These are phyloP conservation scores for Eutrema yunnanense DNA, from an alignment of 345 rosid species.

Conservation along the genomic window DNA sequence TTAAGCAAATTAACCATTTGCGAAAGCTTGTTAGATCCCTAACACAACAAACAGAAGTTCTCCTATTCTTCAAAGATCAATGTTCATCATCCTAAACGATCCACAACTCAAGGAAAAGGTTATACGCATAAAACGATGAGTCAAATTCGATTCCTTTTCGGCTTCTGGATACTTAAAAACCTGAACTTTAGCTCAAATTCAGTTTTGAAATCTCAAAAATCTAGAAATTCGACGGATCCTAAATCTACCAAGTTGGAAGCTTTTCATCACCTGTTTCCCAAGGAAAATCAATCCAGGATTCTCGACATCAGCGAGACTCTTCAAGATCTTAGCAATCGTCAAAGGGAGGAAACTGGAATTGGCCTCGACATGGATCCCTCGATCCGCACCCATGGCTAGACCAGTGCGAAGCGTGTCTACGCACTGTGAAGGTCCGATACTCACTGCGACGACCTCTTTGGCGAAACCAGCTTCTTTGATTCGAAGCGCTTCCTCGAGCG, in stretches of 20 bases:
- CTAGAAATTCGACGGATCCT: too few species aligned
- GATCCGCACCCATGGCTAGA: slow-evolving; percentile 95
- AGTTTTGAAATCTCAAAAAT: too few species aligned
- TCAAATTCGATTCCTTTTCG: not conserved
- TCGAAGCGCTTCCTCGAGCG: slow-evolving; percentile 80
- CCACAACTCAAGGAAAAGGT: not conserved
- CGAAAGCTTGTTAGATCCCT: not conserved
- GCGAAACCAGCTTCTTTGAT: slow-evolving; percentile 84
- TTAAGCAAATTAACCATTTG: not conserved
- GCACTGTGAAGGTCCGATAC: slow-evolving; percentile 64
- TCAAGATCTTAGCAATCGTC: slow-evolving; percentile 72
- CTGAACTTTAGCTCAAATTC: not conserved
- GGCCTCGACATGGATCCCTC: slow-evolving; percentile 74
- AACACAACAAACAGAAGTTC: not conserved
- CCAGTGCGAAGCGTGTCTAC: slow-evolving; percentile 87
- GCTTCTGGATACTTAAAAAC: not conserved
- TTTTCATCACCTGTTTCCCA: slow-evolving; percentile 49
- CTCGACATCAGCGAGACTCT: slow-evolving; percentile 65
- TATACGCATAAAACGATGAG: not conserved
- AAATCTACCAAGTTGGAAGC: not conserved
- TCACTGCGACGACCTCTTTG: slow-evolving; percentile 74
- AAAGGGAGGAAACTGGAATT: slow-evolving; percentile 47
- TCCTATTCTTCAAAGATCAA: not conserved
- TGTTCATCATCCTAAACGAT: not conserved
- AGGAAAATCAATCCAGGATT: slow-evolving; percentile 73